Evolutionary conservation across 495 filamentous ascomycete species (phyloP), one percentile per base, ranked within the genome.

Genomic region (Aspergillus carlsbadensis): DNA sequence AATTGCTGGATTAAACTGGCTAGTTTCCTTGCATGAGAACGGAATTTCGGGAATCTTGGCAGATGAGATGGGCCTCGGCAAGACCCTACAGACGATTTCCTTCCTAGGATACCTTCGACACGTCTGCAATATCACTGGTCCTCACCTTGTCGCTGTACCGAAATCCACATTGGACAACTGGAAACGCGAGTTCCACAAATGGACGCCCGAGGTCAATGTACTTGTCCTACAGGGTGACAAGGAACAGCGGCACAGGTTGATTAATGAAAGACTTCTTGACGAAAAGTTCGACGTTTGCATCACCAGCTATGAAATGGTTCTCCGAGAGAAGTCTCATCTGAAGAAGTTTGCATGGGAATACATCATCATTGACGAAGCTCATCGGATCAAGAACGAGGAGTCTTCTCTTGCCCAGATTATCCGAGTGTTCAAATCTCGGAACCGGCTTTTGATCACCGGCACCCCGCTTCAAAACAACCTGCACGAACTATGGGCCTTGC

Each of bases 321-420:
- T 99, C 2, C 84, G 94, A 39, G 95, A 99, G 67, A 98, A 99
- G 74, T 79, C 90, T 0, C 91, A 96, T 64, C 73, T 99, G 42
- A 95, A 95, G 76, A 98, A 98, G 70, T 95, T 98, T 66, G 91
- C 95, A 0, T 99, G 95, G 95, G 94, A 99, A 69, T 99, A 99
- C 69, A 98, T 99, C 71, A 96, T 99, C 69, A 96, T 99, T 52
- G 95, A 99, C 65, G 95, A 99, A 62, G 95, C 95, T 5, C 95
- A 99, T 69, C 91, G 95, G 18, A 98, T 99, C 78, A 99, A 99
- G 75, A 99, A 99, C 70, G 95, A 99, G 70, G 91, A 96, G 70
- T 99, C 95, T 0, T 95, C 95, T 2, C 79, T 99, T 5, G 91
- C 95, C 2, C 94, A 99, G 63, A 95, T 98, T 53, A 96, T 99